A percentile compares a stretch with the other conserved stretches of the same genome.
phyloP scores from a whole-genome alignment of 1,284 basidiomycete genomes.

The Sporisorium sorghi region DNA sequence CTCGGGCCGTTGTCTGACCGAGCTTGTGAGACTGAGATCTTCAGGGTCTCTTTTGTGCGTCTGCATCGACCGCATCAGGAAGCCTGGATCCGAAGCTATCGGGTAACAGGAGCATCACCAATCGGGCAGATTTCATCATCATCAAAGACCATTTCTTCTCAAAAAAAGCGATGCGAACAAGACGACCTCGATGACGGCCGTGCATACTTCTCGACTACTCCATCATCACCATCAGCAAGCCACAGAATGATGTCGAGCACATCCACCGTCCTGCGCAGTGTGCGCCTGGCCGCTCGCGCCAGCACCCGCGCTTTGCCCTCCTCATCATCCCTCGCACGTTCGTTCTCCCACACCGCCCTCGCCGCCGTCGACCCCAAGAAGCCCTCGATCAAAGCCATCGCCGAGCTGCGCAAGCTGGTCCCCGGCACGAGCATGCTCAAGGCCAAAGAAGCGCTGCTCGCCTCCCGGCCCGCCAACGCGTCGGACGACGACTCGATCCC shows the following conservation, averaged over 20 bases:
- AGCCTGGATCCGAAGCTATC: background rate
- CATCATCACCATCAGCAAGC: too few relatives aligned
- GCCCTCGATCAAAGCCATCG: constrained; percentile 79
- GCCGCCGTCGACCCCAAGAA: constrained; percentile 46
- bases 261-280: constrained; percentile 5
- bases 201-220: too few relatives aligned
- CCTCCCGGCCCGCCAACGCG: constrained; percentile 69
- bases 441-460: constrained; percentile 85
- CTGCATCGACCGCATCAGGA: background rate
- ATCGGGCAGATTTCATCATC: background rate
- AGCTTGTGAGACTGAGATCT: background rate
- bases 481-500: constrained; percentile 77
- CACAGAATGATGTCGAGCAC: constrained; percentile 13
- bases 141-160: background rate
- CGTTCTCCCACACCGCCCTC: constrained; percentile 14
- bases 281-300: constrained; percentile 6
- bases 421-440: constrained; percentile 81
- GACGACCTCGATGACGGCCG: background rate
- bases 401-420: constrained; percentile 83
- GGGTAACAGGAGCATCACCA: background rate
- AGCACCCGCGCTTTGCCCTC: background rate
- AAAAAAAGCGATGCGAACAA: background rate
- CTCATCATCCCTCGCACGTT: constrained; percentile 1
- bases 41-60: background rate
- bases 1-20: constrained; percentile 5